Base-by-base conservation (phyloP, 2,329 filamentous ascomycete genomes). In the Allantophomopsis lycopodina region DNA sequence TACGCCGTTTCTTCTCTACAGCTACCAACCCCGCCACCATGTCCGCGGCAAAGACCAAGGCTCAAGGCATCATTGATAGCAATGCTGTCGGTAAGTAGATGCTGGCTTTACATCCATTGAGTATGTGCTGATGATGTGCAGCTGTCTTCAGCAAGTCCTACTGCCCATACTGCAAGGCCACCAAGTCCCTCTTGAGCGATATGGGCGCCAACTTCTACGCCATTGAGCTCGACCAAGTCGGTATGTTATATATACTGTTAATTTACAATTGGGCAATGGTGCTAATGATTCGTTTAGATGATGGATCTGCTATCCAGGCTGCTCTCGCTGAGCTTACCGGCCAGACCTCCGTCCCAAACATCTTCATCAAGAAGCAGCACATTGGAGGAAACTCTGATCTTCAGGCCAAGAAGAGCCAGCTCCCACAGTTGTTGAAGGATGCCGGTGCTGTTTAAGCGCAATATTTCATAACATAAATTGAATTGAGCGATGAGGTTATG, bases 81-180 rank as follows among this genome's bases (percentile, higher is more conserved):
- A 91, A 94, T 66, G 65, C 76, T 53, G 87, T 94, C 61, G 79
- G 81, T 85, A 69, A 40, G 79, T 66, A 18, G 38, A 21, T 33
- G 31, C 18, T 17, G 18, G 18, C 28, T 36, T 7, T 36, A 10
- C 2, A 5, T 30, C 34, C 39, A 18, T 20, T 31, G 32, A 28
- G 12, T 17, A 18, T 18, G 20, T 23, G 40, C n/a, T 28, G 40
- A 36, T 31, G 14, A 33, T 20, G 15, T 23, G 13, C 38, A 84
- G 83, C 91, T 54, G 84, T 98, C 59, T 98, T 98, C 73, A 88
- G 82, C 64, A 98, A 98, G 70, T 85, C 81, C 13, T 94, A 86
- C 68, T 98, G 91, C 74, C 87, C 88, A 11, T 93, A 94, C 74
- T 96, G 89, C 73, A 71, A 65, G 42, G 69, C 78, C 44, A 77